Base-by-base conservation (phyloP, 768 basidiomycete genomes). In the Podaxis sp. region DNA sequence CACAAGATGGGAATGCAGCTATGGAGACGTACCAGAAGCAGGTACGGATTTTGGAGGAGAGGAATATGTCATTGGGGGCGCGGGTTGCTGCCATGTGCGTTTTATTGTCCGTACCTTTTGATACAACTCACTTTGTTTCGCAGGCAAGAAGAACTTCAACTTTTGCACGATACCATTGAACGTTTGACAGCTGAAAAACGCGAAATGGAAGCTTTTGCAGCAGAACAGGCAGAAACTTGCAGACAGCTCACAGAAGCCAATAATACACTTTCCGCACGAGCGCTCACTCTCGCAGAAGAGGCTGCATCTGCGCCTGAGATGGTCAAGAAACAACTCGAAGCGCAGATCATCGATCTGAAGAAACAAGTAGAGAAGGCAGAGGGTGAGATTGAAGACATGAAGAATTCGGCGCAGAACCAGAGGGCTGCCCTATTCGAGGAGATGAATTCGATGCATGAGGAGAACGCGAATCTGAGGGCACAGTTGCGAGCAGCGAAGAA, bases 21-120 rank as follows among this genome's bases (percentile, higher is more conserved):
- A 75, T 97, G 46, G 93, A 94, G 78, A 94, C 89, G 17, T 96
- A 97, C 70, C 92, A 96, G 78, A 89, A 88, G 75, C 94, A 96
- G 70, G 88, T 96, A 3, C 82, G 83, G 69, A 84, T 81, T 24
- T 78, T 96, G 61, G 93, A 95, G 69, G 91, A 93, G 68, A 82
- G 90, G 60, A 87, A 93, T 67, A 72, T 82, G 66, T 65, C 72
- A 8, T 72, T 88, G 60, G 78, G 80, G 37, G 71, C 79, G 24
- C 81, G 82, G 69, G 82, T 87, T 57, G 78, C 84, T 36, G 76
- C 78, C 13, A 65, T 93, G 90, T 91, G 67, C 63, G 84, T 77
- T 64, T 52, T 48, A 2, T 67, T 33, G 51, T 40, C 44, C 40
- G 22, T 59, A 53, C 26, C 56, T 65, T 49, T 68, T 58, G 58